Conservation (phyloP, 345 rosid species). For the Lenwebbia sp. region DNA sequence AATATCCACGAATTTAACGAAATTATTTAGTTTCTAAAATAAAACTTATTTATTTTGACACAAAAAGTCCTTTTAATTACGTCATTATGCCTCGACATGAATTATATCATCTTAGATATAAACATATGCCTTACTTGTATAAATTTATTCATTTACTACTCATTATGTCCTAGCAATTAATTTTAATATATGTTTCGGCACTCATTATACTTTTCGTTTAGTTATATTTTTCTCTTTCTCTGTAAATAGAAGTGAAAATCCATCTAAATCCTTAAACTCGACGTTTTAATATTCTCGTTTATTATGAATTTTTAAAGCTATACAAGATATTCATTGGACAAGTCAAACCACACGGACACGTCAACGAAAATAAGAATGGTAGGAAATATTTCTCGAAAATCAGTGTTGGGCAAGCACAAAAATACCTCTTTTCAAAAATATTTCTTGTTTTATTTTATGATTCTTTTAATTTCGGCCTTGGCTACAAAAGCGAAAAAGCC, state of each 20-base stretch:
- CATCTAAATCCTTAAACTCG: no score
- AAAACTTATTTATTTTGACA: neutral
- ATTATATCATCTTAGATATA: neutral
- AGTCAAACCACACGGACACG: neutral
- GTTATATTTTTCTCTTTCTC: neutral
- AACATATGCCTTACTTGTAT: neutral
- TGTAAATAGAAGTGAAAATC: neutral
- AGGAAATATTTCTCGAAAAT: neutral
- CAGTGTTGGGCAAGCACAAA: neutral
- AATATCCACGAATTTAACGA: no score
- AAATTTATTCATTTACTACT: neutral
- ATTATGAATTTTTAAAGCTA: neutral
- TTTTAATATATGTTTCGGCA: neutral
- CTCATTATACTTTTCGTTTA: rapidly evolving
- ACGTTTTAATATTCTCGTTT: neutral
- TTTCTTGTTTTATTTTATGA: neutral
- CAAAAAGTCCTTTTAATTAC: neutral
- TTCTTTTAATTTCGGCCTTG: neutral
- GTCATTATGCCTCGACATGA: neutral
- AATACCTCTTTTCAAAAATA: neutral
- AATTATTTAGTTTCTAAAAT: no score
- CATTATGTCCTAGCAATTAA: neutral
- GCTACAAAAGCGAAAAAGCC: neutral
- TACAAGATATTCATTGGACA: neutral
- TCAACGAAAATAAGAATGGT: neutral